Evolutionary conservation across 2,329 filamentous ascomycete species (phyloP), one percentile per base, ranked within the genome.

Genomic region (Exophiala sp.): DNA sequence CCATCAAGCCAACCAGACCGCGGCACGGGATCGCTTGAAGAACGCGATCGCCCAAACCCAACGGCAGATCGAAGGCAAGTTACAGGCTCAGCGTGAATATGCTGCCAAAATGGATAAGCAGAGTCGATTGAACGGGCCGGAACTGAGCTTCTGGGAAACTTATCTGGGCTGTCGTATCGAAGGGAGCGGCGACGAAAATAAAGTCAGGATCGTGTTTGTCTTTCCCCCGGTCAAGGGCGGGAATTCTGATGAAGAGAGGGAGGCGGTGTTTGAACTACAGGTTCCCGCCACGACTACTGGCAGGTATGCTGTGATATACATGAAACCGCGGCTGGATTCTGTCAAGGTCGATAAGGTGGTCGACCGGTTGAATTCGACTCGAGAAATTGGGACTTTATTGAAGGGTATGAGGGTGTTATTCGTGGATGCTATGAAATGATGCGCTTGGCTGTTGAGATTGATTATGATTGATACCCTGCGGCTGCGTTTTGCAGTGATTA

Each of bases 111-210:
- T 95, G 30, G 88, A 94, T 62, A 79, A 84, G 1, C 91, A 97
- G 70, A 81, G 86, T 46, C 81, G 88, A 27, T 86, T 91, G 69
- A 97, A 98, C 68, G 80, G 87, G 37, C 93, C 93, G 0, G 93
- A 98, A 72, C 77, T 98, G 39, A 86, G 90, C 60, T 97, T 97
- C 66, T 98, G 93, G 93, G 86, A 95, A 66, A 85, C 85, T 47
- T 93, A 91, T 65, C 73, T 98, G 52, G 90, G 91, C 51, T 68
- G 97, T 65, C 77, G 85, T 53, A 94, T 98, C 63, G 91, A 97
- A 65, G 91, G 91, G 1, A 86, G 87, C 0, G 90, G 88, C 1
- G 79, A 81, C 64, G 83, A 87, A 56, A 90, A 96, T 68, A 79
- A 86, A 21, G 74, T 98, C 60, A 91, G 91, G 68, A 95, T 98